These are phyloP conservation scores for Mycena rosella DNA, from an alignment of 768 basidiomycete genomes.

Conservation along the genomic window DNA sequence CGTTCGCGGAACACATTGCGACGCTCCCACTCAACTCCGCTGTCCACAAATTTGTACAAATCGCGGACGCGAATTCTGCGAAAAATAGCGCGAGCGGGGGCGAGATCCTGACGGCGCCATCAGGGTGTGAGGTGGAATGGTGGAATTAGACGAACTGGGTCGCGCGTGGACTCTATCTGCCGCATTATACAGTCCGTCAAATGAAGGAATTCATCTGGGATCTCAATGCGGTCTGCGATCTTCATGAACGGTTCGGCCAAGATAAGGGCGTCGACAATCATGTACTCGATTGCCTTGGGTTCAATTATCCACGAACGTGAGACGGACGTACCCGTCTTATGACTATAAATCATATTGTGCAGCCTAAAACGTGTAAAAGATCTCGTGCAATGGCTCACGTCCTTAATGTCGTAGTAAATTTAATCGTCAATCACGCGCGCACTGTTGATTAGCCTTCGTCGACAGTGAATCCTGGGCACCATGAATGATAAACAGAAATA, in stretches of 20 bases:
- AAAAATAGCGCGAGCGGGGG: slow-evolving; percentile 68
- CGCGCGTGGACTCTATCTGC: slow-evolving; percentile 66
- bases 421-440: slow-evolving; percentile 80
- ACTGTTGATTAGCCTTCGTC: slow-evolving; percentile 71
- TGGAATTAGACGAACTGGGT: slow-evolving; percentile 54
- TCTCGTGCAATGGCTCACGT: slow-evolving; percentile 79
- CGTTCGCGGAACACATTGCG: slow-evolving; percentile 50
- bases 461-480: not conserved
- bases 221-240: slow-evolving; percentile 66
- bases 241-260: slow-evolving; percentile 74
- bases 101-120: slow-evolving; percentile 63
- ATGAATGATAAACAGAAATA: not conserved
- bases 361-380: slow-evolving; percentile 80
- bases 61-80: slow-evolving; percentile 67
- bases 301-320: not conserved
- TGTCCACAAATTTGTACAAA: slow-evolving; percentile 63
- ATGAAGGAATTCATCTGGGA: slow-evolving; percentile 72
- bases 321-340: slow-evolving; percentile 71
- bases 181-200: slow-evolving; percentile 78
- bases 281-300: slow-evolving; percentile 65
- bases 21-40: slow-evolving; percentile 49
- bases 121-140: slow-evolving; percentile 13
- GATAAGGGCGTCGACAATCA: slow-evolving; percentile 79
- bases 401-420: slow-evolving; percentile 88
- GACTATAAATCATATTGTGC: slow-evolving; percentile 88